Percentiles rank a stretch among this genome's conserved stretches.
These are phyloP conservation scores for Pseudopithomyces maydicus DNA, from an alignment of 2,329 filamentous ascomycete species.

Conservation along the genomic window DNA sequence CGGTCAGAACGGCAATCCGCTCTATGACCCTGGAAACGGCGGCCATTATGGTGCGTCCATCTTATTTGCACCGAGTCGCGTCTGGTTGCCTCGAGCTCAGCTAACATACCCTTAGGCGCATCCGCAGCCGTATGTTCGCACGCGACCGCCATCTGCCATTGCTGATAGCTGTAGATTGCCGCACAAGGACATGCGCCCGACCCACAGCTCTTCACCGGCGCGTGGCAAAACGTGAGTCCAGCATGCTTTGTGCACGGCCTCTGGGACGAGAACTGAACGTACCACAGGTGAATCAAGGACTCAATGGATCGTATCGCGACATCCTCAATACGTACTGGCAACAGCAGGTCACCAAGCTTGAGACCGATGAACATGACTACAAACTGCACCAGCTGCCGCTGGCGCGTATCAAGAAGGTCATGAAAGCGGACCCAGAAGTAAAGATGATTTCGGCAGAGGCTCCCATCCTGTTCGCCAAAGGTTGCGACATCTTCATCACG, in stretches of 20 bases:
- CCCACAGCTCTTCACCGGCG: constrained; percentile 87
- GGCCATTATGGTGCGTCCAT: constrained; percentile 55
- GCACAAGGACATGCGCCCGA: constrained; percentile 86
- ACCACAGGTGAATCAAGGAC: constrained; percentile 85
- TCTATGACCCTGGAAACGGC: constrained; percentile 53
- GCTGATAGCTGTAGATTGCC: constrained; percentile 66
- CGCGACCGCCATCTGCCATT: constrained; percentile 16
- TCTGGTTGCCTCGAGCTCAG: constrained; percentile 11
- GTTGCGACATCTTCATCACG: constrained; percentile 98
- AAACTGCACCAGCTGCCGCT: constrained; percentile 96
- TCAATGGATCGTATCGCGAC: constrained; percentile 91
- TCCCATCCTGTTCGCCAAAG: constrained; percentile 96
- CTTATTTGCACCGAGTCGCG: constrained; percentile 1
- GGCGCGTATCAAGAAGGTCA: constrained; percentile 99
- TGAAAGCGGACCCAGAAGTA: constrained; percentile 98
- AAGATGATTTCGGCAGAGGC: constrained; percentile 99
- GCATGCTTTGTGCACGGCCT: neutral
- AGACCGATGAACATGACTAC: constrained; percentile 95
- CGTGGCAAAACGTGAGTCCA: constrained; percentile 83
- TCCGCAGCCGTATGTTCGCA: constrained; percentile 66
- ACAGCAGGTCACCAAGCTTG: constrained; percentile 93
- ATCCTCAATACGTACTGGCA: constrained; percentile 99
- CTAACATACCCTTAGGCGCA: constrained; percentile 58
- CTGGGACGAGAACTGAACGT: constrained; percentile 26
- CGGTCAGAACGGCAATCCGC: constrained; percentile 54